Base-by-base conservation (phyloP, 2,329 filamentous ascomycete species). In the Aspergillus pseudoterreus region DNA sequence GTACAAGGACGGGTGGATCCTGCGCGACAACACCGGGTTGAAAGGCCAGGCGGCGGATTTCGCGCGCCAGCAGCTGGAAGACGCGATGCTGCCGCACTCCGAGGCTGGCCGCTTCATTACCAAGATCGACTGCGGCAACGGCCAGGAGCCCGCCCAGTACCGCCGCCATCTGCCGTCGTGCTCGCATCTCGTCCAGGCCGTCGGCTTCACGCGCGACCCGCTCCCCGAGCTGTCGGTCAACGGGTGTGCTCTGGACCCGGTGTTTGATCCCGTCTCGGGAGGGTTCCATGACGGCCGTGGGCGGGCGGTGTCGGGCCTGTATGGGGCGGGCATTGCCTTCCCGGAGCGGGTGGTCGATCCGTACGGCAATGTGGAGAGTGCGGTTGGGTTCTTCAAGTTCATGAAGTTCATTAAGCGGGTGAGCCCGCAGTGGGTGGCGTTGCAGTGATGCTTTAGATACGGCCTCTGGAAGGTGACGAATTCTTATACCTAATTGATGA, bases 381-480 rank as follows among this genome's bases (percentile, higher is more conserved):
- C 81, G 1, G 83, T 86, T 46, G 83, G 83, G 0, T 78, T 85
- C 62, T 83, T 75, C 62, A 86, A 86, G 67, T 86, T 86, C 57
- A 85, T 85, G 82, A 82, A 77, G 43, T 85, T 79, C 58, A 65
- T 83, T 49, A 80, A 80, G 67, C 75, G 72, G 53, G 81, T 82
- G 4, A 70, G 75, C 17, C 80, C 79, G 14, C 65, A 70, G 15
- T 85, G 82, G 82, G 44, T 55, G 19, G 52, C 50, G 14, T 53
- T 45, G 33, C 22, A 33, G 44, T 42, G 19, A 21, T 10, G 35
- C 14, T 35, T 24, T 17, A 35, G 15, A 6, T 48, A 11, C 19
- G 30, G n/a, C 19, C 12, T 19, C 22, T 39, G 15, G 30, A 35
- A 35, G 27, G n/a, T 22, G 44, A 9, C 10, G 35, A 15, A 35